Percentiles rank a stretch among this genome's conserved stretches.
Conservation (phyloP, 345 rosid species). For the Populus davidiana region DNA sequence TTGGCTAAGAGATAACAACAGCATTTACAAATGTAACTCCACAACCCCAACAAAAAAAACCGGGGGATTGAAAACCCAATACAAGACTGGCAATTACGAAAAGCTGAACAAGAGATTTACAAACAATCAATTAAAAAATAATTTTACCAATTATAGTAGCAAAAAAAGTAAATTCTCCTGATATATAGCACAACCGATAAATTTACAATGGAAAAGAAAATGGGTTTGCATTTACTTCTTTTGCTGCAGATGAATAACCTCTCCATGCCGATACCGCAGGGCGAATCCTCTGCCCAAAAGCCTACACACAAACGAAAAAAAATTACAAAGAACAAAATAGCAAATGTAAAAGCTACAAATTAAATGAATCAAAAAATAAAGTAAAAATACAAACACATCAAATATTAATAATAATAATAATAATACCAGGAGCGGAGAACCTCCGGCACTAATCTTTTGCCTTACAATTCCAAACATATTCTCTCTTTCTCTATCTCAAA, state of each 20-base stretch:
- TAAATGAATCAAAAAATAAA: background rate
- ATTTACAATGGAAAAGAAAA: background rate
- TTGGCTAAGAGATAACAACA: background rate
- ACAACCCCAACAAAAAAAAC: background rate
- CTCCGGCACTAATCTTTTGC: conserved; percentile 46
- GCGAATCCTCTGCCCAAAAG: conserved; percentile 42
- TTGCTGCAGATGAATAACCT: conserved; percentile 59
- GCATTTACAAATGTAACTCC: background rate
- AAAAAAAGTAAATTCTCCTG: background rate
- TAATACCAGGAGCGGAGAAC: conserved; percentile 25
- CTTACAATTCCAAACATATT: conserved; percentile 62
- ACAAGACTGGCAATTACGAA: background rate
- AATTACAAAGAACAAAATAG: background rate
- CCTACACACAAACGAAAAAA: conserved; percentile 21
- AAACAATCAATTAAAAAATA: background rate
- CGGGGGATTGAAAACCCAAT: background rate
- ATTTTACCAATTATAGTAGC: background rate
- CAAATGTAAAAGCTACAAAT: background rate
- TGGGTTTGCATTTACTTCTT: conserved; percentile 45
- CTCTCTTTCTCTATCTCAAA: conserved; percentile 9
- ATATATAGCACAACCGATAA: background rate
- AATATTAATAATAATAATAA: conserved; percentile 1
- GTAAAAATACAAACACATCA: background rate
- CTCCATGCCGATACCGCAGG: conserved; percentile 47
- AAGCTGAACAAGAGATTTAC: background rate